Evolutionary conservation across 2,329 filamentous ascomycete species (phyloP).

Genomic region (Beauveria brongniartii): DNA sequence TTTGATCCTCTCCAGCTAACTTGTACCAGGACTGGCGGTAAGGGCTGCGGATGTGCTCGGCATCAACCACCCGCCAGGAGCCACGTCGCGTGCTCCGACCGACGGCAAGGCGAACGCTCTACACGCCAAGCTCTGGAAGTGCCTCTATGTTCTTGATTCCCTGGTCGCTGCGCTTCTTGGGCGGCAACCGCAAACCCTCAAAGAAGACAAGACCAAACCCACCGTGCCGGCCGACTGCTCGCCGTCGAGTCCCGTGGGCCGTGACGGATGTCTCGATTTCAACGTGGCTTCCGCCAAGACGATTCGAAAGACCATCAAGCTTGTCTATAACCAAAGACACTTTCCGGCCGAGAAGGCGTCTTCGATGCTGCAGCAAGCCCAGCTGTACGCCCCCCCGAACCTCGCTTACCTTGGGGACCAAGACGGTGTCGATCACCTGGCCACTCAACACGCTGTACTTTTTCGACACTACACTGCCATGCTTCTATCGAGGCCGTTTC

Average conservation of each 20-base stretch:
- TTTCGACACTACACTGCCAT: not conserved
- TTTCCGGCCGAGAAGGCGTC: not conserved
- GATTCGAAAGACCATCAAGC: not conserved
- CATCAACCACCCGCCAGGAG: not conserved
- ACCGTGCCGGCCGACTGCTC: not conserved
- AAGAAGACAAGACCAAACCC: not conserved
- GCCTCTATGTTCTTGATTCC: slow-evolving; percentile 1
- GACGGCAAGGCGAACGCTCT: not conserved
- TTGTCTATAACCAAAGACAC: not conserved
- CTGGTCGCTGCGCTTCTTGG: not conserved
- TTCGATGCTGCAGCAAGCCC: not conserved
- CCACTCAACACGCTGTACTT: not conserved
- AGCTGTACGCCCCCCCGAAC: not conserved
- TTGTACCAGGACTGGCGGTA: slow-evolving; percentile 48
- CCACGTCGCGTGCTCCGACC: not conserved
- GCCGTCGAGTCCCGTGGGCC: not conserved
- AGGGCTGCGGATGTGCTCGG: slow-evolving; percentile 46
- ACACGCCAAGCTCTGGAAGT: not conserved
- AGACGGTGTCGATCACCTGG: not conserved
- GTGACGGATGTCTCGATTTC: not conserved
- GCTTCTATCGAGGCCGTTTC: not conserved
- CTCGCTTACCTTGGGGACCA: not conserved
- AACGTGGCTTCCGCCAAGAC: not conserved
- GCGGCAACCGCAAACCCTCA: not conserved
- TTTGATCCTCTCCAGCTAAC: slow-evolving; percentile 10